Evolutionary conservation across 2,329 filamentous ascomycete species (phyloP).

Genomic region (Chrysoporthe puriensis): DNA sequence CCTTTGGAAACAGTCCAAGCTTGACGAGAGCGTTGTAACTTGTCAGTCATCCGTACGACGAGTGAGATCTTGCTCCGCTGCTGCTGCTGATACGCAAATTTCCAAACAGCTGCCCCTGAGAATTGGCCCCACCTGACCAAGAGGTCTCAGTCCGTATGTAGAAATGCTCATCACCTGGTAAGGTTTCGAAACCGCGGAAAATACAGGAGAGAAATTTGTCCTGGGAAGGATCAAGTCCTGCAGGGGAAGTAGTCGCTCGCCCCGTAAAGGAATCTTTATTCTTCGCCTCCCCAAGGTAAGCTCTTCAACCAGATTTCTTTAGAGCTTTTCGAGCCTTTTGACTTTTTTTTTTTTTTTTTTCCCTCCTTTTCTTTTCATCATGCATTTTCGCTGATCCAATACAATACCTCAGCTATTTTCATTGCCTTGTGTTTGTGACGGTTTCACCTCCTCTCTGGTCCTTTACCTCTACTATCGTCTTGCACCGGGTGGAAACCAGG

Average conservation of each 20-base stretch:
- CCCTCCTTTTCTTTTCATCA: neutral
- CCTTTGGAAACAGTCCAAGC: neutral
- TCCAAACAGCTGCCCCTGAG: constrained; percentile 1
- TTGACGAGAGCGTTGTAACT: neutral
- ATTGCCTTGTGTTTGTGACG: too few species aligned
- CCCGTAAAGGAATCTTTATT: neutral
- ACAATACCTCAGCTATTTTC: too few species aligned
- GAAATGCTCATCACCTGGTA: constrained; percentile 10
- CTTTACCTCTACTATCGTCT: neutral
- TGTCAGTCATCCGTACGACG: neutral
- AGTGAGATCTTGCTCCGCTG: neutral
- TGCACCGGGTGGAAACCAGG: neutral
- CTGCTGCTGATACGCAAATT: neutral
- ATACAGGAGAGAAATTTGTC: neutral
- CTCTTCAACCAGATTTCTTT: too few species aligned
- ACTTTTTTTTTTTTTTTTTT: neutral
- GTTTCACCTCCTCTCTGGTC: neutral
- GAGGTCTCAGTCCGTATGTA: neutral
- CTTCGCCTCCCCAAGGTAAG: neutral
- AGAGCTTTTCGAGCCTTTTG: neutral
- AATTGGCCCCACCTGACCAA: neutral
- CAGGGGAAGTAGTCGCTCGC: neutral
- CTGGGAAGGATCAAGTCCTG: neutral
- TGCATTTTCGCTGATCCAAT: neutral
- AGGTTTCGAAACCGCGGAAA: neutral